A percentile compares a stretch with the other conserved stretches of the same genome.
phyloP scores from a whole-genome alignment of 139 green algal species.

The Tetradesmus obliquus region DNA sequence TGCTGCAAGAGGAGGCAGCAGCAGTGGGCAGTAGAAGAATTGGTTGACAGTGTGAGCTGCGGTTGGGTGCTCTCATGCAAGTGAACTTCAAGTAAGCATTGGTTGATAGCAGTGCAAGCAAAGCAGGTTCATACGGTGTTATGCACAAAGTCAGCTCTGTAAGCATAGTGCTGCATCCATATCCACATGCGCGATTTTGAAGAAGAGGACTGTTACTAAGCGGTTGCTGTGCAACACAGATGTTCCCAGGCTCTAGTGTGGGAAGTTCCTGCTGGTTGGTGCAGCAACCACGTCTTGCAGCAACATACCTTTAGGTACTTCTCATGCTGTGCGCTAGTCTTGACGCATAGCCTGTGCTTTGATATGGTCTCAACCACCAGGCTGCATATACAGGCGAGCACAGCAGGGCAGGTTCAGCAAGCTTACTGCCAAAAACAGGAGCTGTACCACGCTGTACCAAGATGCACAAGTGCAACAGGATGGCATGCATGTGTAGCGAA shows the following conservation, averaged over 20 bases:
- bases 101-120: background rate
- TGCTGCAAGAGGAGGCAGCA: background rate
- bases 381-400: slow-evolving; percentile 52
- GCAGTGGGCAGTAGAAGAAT: too few relatives aligned
- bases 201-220: too few relatives aligned
- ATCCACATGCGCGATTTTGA: too few relatives aligned
- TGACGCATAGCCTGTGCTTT: slow-evolving; percentile 66
- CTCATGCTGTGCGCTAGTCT: slow-evolving; percentile 51
- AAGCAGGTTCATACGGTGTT: background rate
- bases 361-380: slow-evolving; percentile 86
- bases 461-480: background rate
- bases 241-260: too few relatives aligned
- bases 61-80: background rate
- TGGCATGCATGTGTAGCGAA: background rate
- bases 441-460: background rate
- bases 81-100: background rate
- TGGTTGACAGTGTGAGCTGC: background rate
- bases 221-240: too few relatives aligned
- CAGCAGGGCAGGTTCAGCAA: background rate
- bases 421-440: background rate
- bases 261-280: too few relatives aligned
- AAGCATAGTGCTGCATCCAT: background rate
- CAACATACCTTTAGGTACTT: background rate
- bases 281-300: too few relatives aligned
- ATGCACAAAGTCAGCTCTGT: background rate